Conservation (phyloP, 345 rosid genomes). For the Physaria fendleri region DNA sequence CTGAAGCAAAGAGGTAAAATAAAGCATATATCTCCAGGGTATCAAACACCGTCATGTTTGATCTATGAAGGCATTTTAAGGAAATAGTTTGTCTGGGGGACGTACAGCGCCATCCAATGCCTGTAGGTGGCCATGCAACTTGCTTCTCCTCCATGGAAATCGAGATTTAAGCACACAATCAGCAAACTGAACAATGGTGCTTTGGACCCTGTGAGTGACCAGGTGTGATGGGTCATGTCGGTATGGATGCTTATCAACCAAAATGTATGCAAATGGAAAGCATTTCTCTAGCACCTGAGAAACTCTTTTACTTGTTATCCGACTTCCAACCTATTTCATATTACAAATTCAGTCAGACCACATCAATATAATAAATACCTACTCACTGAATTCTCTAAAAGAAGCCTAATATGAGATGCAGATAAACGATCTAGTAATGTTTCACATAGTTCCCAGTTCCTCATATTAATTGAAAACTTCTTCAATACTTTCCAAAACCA, state of each 20-base stretch:
- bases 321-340: constrained; percentile 75
- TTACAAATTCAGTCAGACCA: constrained; percentile 14
- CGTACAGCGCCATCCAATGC: constrained; percentile 57
- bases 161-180: constrained; percentile 45
- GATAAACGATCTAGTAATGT: not conserved
- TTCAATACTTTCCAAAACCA: not conserved
- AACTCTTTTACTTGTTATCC: constrained; percentile 78
- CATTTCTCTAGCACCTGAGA: constrained; percentile 73
- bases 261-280: constrained; percentile 59
- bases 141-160: constrained; percentile 37
- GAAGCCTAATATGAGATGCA: constrained; percentile 5
- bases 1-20: constrained; percentile 31
- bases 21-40: not conserved
- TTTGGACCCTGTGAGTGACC: constrained; percentile 83
- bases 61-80: not conserved
- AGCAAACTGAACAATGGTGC: constrained; percentile 57
- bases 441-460: constrained; percentile 6
- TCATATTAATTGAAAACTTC: not conserved
- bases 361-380: not conserved
- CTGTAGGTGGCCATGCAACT: constrained; percentile 42
- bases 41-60: not conserved
- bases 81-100: constrained; percentile 18
- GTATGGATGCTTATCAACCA: constrained; percentile 74
- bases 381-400: not conserved
- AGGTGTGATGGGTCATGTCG: constrained; percentile 94